phyloP scores from a whole-genome alignment of 345 rosid species.

The Litchi chinensis region DNA sequence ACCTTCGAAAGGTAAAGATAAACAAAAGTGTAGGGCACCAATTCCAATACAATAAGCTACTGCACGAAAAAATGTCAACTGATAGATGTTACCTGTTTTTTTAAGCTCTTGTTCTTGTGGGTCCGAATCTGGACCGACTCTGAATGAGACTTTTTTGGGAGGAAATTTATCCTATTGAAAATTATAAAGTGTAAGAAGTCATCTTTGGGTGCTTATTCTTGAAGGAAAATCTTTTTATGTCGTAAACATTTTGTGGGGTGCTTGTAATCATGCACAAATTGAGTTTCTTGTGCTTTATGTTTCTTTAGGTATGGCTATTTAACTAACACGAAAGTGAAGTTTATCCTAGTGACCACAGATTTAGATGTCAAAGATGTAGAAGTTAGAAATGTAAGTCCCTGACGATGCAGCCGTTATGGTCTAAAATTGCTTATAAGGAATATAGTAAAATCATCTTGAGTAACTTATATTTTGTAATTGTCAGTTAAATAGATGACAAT shows the following conservation, averaged over 20 bases:
- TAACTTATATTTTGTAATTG: not conserved
- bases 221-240: no score
- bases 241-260: no score
- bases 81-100: no score
- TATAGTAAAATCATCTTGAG: not conserved
- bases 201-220: no score
- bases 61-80: no score
- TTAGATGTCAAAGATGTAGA: constrained; percentile 87
- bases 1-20: no score
- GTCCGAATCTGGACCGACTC: constrained; percentile 68
- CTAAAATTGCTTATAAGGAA: not conserved
- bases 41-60: no score
- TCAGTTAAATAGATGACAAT: not conserved
- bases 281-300: not conserved
- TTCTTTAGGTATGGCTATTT: constrained; percentile 80
- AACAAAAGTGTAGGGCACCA: no score
- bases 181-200: no score
- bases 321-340: constrained; percentile 95
- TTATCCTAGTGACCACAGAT: constrained; percentile 87
- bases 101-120: no score
- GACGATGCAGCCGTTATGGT: not conserved
- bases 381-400: constrained; percentile 80
- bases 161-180: no score
- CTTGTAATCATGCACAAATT: not conserved
- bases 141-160: constrained; percentile 86